Percentiles rank a stretch among this genome's conserved stretches.
Evolutionary conservation across 106 monocot species (phyloP).

Genomic region (Cymbidium sinense): DNA sequence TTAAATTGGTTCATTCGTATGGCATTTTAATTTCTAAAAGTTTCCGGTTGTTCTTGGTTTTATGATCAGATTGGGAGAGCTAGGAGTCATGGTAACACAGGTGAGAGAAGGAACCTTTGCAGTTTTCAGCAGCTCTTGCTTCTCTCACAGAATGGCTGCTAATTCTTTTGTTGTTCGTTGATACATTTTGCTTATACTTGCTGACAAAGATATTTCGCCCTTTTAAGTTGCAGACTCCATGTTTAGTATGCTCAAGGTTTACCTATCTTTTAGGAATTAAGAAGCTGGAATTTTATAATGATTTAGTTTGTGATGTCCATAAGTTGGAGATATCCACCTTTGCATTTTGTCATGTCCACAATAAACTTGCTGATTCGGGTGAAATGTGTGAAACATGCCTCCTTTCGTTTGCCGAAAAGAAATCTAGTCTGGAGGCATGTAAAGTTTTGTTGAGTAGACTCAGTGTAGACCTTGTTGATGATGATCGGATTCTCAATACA

Average conservation of each 20-base stretch:
- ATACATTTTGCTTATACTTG: slow-evolving; percentile 54
- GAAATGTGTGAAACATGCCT: slow-evolving; percentile 62
- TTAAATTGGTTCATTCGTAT: neutral
- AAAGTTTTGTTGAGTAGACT: slow-evolving; percentile 30
- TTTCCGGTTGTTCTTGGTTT: neutral
- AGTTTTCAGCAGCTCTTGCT: slow-evolving; percentile 36
- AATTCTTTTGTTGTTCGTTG: slow-evolving; percentile 52
- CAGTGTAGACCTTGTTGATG: slow-evolving; percentile 12
- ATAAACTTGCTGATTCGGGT: slow-evolving; percentile 43
- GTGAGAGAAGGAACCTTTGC: slow-evolving; percentile 3
- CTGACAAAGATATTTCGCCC: slow-evolving; percentile 57
- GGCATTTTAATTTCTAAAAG: too few relatives aligned
- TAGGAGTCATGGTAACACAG: neutral
- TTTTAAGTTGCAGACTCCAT: slow-evolving; percentile 67
- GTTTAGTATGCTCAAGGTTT: slow-evolving; percentile 76
- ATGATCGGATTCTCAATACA: neutral
- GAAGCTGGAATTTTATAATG: slow-evolving; percentile 35
- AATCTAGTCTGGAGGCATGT: slow-evolving; percentile 19
- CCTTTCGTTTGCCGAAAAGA: slow-evolving; percentile 37
- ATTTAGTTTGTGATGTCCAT: slow-evolving; percentile 59
- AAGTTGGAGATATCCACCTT: slow-evolving; percentile 67
- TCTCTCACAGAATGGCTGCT: slow-evolving; percentile 68
- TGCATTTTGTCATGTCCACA: slow-evolving; percentile 48
- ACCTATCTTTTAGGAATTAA: slow-evolving; percentile 59
- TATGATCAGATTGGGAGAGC: slow-evolving; percentile 2